A percentile compares a stretch with the other conserved stretches of the same genome.
Conservation (phyloP, 352 stramenopile genomes). For the Phytophthora fragariae region DNA sequence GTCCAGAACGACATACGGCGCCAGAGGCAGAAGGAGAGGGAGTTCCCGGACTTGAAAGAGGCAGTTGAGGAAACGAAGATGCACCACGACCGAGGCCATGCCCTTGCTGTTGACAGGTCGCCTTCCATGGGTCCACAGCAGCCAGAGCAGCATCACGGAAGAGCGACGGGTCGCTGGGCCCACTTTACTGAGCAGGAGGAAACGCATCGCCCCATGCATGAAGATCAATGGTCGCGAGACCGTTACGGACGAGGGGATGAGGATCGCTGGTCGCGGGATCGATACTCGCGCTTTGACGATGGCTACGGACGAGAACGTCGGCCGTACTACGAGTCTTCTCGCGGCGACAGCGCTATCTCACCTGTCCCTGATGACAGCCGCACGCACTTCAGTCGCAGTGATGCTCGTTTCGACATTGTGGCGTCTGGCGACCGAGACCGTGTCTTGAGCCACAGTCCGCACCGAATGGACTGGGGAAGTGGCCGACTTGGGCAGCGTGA, state of each 20-base stretch:
- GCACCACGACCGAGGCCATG: slow-evolving; percentile 4
- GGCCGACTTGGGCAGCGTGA: slow-evolving; percentile 6
- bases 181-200: slow-evolving; percentile 30
- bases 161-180: slow-evolving; percentile 38
- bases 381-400: slow-evolving; percentile 42
- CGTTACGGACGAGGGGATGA: slow-evolving; percentile 13
- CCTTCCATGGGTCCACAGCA: slow-evolving; percentile 11
- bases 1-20: slow-evolving; percentile 37
- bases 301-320: slow-evolving; percentile 13
- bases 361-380: slow-evolving; percentile 19
- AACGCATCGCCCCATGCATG: slow-evolving; percentile 17
- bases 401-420: slow-evolving; percentile 38
- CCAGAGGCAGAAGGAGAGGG: slow-evolving; percentile 34
- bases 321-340: not conserved
- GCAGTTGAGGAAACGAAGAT: slow-evolving; percentile 26
- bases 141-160: slow-evolving; percentile 25
- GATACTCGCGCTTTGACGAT: slow-evolving; percentile 14
- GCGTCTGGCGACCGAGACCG: slow-evolving; percentile 14
- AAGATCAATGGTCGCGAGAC: slow-evolving; percentile 23
- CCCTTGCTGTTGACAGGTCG: slow-evolving; percentile 10
- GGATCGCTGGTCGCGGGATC: slow-evolving; percentile 15
- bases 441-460: slow-evolving; percentile 25
- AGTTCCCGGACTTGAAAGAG: slow-evolving; percentile 57
- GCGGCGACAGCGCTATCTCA: not conserved
- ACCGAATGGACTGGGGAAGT: slow-evolving; percentile 30